phyloP scores from a whole-genome alignment of 2,329 filamentous ascomycete species.

The Fusarium coffeatum region DNA sequence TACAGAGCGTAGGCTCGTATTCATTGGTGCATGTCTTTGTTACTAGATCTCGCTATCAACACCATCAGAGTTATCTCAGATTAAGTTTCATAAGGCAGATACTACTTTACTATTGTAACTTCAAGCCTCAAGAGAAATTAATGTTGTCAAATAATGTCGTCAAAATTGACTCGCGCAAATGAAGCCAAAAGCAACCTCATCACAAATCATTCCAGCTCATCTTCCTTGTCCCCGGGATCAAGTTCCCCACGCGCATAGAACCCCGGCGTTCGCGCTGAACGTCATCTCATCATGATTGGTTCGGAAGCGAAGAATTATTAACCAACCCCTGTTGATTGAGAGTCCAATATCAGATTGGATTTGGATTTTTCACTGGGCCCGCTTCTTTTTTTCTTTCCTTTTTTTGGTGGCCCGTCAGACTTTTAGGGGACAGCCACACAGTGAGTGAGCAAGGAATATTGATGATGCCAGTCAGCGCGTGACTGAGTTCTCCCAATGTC shows the following conservation, averaged over 20 bases:
- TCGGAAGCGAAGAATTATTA: slow-evolving; percentile 43
- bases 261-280: slow-evolving; percentile 48
- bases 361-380: slow-evolving; percentile 39
- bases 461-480: slow-evolving; percentile 44
- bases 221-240: slow-evolving; percentile 19
- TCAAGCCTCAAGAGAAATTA: neutral
- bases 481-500: slow-evolving; percentile 41
- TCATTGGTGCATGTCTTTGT: neutral
- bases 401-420: slow-evolving; percentile 25
- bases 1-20: too few relatives aligned
- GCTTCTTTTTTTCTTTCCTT: slow-evolving; percentile 20
- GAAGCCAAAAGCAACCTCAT: slow-evolving; percentile 8
- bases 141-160: neutral
- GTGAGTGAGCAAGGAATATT: slow-evolving; percentile 22
- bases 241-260: slow-evolving; percentile 45
- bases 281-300: slow-evolving; percentile 52
- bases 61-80: neutral
- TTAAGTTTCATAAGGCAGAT: neutral
- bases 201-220: neutral
- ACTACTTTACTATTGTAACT: neutral
- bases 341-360: slow-evolving; percentile 53
- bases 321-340: slow-evolving; percentile 48
- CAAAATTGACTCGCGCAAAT: neutral
- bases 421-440: slow-evolving; percentile 45
- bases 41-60: neutral